phyloP scores from a whole-genome alignment of 345 rosid species.

The Garcia nutans region DNA sequence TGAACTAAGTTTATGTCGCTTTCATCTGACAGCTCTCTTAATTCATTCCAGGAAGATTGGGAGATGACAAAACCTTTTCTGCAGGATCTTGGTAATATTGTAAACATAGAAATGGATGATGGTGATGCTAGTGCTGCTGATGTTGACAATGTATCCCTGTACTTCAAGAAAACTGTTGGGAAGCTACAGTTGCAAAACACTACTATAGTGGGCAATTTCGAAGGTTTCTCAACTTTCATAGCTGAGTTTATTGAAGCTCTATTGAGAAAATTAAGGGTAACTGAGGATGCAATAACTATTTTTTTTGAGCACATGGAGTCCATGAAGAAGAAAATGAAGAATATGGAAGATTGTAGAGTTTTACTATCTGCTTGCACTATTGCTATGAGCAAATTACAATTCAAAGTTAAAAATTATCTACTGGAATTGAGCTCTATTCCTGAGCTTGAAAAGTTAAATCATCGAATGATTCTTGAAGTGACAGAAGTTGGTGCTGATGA shows the following conservation, averaged over 20 bases:
- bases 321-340: conserved; percentile 47
- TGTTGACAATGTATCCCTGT: conserved; percentile 44
- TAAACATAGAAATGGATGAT: conserved; percentile 37
- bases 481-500: conserved; percentile 37
- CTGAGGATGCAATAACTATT: conserved; percentile 38
- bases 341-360: conserved; percentile 42
- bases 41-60: conserved; percentile 47
- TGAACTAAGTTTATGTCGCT: conserved; percentile 16
- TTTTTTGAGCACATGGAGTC: conserved; percentile 46
- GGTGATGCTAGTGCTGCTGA: conserved; percentile 33
- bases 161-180: conserved; percentile 51
- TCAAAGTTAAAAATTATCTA: conserved; percentile 48
- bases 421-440: conserved; percentile 42
- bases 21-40: conserved; percentile 14
- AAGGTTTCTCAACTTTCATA: conserved; percentile 45
- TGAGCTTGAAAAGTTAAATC: conserved; percentile 42
- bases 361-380: conserved; percentile 58
- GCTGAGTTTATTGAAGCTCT: conserved; percentile 47
- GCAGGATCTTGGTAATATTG: conserved; percentile 32
- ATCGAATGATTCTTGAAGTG: conserved; percentile 25
- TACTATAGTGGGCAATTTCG: conserved; percentile 46
- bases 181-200: conserved; percentile 49
- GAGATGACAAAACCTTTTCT: conserved; percentile 34
- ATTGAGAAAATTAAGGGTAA: conserved; percentile 46
- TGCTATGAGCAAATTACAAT: conserved; percentile 56